phyloP scores from a whole-genome alignment of 192 early-diverging fungal genomes.

The Coemansia reversa region DNA sequence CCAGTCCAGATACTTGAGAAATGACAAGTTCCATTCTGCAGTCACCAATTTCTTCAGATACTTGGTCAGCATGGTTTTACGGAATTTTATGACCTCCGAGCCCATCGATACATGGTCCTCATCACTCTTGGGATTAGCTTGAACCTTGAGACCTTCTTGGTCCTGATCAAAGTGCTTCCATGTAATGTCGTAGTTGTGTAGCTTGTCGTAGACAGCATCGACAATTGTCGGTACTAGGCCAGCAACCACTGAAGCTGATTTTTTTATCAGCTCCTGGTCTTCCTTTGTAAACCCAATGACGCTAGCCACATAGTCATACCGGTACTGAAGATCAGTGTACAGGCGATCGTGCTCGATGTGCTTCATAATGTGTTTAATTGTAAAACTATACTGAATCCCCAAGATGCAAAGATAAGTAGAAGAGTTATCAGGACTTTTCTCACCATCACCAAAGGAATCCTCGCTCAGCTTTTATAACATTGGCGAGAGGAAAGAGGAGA shows the following conservation, averaged over 20 bases:
- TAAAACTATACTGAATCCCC: neutral
- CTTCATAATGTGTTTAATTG: constrained; percentile 13
- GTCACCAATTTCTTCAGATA: constrained; percentile 72
- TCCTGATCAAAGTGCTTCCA: constrained; percentile 66
- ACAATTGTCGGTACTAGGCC: constrained; percentile 73
- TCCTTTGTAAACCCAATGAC: constrained; percentile 71
- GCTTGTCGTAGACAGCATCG: constrained; percentile 72
- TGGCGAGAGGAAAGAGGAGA: neutral
- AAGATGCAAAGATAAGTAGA: neutral
- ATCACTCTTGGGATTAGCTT: constrained; percentile 23
- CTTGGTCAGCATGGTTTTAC: constrained; percentile 70
- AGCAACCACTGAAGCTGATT: constrained; percentile 60
- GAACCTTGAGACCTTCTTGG: constrained; percentile 62
- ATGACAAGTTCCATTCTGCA: constrained; percentile 40
- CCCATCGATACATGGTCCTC: constrained; percentile 55
- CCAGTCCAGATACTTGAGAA: constrained; percentile 76
- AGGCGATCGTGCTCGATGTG: constrained; percentile 66
- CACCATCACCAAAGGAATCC: neutral
- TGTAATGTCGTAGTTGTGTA: constrained; percentile 73
- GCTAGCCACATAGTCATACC: constrained; percentile 72
- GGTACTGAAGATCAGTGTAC: constrained; percentile 73
- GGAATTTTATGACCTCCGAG: constrained; percentile 75
- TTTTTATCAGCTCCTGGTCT: constrained; percentile 70
- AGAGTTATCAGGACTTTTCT: neutral
- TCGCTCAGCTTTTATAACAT: neutral